Evolutionary conservation across 345 rosid species (phyloP), one percentile per base, ranked within the genome.

Genomic region (Citrus cavaleriei): DNA sequence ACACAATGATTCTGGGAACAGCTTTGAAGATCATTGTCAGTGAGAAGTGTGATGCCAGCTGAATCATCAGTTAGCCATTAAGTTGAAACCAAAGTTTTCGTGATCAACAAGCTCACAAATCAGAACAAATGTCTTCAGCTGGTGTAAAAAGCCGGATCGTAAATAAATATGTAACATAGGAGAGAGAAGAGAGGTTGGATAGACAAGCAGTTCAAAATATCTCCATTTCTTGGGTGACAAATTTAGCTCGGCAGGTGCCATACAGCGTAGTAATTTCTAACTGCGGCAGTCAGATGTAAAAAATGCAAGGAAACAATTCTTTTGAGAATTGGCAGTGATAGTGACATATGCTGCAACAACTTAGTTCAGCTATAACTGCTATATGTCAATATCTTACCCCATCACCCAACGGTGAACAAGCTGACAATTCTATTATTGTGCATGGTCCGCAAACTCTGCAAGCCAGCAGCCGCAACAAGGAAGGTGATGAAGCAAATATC

Each of bases 21-120:
- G 40, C 40, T 37, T 37, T 7, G 2, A 37, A 37, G 40, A 37
- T 37, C 40, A 37, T 37, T 37, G 40, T 7, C 9, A 10, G 86
- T 90, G 24, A 90, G 97, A 70, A 92, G 89, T n/a, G 97, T 92
- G 74, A 92, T 92, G 73, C 94, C 97, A 0, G 94, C 93, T 28
- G 97, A 87, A 40, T 46, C 37, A 24, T 22, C 4, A 72, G 0
- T 32, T 70, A 70, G 6, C 68, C 38, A 16, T 35, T 13, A 37
- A 57, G 14, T 21, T 73, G 59, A 28, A 77, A 40, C 1, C 2
- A 34, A 13, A 70, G 46, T 12, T 78, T 27, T 51, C 22, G 16
- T 25, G 62, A 70, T 25, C 18, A 57, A 8, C 51, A 22, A 46
- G 21, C 49, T 38, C 7, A 21, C 38, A 2, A 34, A 38, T 46